Evolutionary conservation across 192 early-diverging fungal genomes (phyloP).

Genomic region (Pilaira anomala): DNA sequence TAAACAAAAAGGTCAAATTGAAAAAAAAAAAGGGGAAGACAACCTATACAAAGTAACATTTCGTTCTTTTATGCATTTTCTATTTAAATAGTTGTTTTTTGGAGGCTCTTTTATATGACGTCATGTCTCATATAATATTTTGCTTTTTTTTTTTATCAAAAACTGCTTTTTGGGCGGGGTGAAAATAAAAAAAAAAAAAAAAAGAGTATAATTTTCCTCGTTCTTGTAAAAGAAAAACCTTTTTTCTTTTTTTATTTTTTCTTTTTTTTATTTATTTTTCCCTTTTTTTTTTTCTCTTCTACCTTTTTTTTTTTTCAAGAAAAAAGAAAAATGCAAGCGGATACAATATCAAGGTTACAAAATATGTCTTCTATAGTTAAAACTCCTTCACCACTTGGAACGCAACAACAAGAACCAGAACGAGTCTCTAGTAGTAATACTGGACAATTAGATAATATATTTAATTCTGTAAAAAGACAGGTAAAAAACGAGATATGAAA

Average conservation of each 20-base stretch:
- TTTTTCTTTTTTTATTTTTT: background rate
- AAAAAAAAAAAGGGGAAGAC: too few species aligned
- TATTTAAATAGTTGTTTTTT: too few species aligned
- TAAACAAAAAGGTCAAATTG: too few species aligned
- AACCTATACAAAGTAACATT: too few species aligned
- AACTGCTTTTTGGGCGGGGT: too few species aligned
- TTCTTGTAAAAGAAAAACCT: background rate
- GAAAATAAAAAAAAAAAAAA: too few species aligned
- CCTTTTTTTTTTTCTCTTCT: background rate
- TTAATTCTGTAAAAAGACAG: slow-evolving; percentile 14
- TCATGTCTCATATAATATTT: too few species aligned
- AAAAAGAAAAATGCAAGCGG: slow-evolving; percentile 10
- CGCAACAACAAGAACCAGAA: background rate
- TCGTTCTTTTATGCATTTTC: too few species aligned
- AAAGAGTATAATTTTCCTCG: too few species aligned
- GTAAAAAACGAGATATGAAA: too few species aligned
- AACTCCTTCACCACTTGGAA: slow-evolving; percentile 17
- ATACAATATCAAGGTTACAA: slow-evolving; percentile 11
- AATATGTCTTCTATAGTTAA: slow-evolving; percentile 13
- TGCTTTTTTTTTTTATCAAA: too few species aligned
- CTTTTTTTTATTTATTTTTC: background rate
- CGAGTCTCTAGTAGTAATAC: background rate
- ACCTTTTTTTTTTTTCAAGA: background rate
- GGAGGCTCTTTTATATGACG: too few species aligned
- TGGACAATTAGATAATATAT: slow-evolving; percentile 13